Base-by-base conservation (phyloP, 805 yeast genomes). In the Pichia rugopelliculosa region DNA sequence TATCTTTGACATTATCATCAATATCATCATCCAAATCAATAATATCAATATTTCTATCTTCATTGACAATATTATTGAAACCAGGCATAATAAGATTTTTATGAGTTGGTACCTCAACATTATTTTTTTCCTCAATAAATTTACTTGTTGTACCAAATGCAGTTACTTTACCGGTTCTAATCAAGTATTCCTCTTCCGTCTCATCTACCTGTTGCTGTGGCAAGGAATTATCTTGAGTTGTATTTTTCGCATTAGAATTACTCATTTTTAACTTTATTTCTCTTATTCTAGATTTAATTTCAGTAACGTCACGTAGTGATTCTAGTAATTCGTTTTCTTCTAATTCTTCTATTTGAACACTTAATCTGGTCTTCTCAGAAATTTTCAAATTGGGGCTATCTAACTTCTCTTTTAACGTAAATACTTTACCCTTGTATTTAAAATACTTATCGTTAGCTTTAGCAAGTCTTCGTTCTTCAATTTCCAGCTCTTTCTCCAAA, bases 141-240 rank as follows among this genome's bases (percentile, higher is more conserved):
- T 79, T 82, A 37, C 73, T 71, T 20, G 77, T 67, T 26, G 78
- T 77, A 11, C 96, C 95, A 70, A 93, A 93, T 0, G 98, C 98
- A 0, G 99, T 93, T 47, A 89, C 79, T 61, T 88, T 82, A 25
- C 99, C 99, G 0, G 91, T 90, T 53, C 99, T 73, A 0, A 93
- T 77, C 51, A 93, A 70, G 59, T 66, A 90, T 44, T 90, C 97
- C 48, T 78, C 78, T 58, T 84, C 85, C 0, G 88, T 66, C 59
- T 93, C 98, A n/a, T 77, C 85, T 0, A 84, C 79, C 7, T 76
- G 69, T 53, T 73, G 55, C 3, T 21, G 36, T 3, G 55, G 49
- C 1, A 50, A 58, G 0, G 46, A 53, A 4, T 56, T 59, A 11
- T 49, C 57, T 6, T 53, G 30, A 9, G 42, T 48, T 11, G 18